Conservation (phyloP, 2,329 filamentous ascomycete species). For the Cladosporium sp. region DNA sequence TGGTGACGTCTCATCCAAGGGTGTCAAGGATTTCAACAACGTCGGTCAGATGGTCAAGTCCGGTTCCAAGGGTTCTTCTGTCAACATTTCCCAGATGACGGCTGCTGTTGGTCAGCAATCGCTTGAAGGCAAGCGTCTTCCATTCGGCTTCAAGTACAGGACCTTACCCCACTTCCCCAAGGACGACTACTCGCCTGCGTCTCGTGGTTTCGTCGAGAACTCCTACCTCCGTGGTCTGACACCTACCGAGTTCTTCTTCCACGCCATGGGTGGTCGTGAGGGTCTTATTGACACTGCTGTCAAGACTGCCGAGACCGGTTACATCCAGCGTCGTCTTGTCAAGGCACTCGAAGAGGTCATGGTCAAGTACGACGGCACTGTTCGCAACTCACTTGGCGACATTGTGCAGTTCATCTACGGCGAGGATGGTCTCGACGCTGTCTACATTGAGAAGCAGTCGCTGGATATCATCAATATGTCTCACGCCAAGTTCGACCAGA, state of each 20-base stretch:
- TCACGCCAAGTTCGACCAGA: conserved; percentile 69
- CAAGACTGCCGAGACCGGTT: conserved; percentile 98
- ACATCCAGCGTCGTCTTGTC: conserved; percentile 96
- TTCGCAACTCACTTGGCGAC: conserved; percentile 93
- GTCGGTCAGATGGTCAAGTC: conserved; percentile 94
- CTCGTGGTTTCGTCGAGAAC: conserved; percentile 97
- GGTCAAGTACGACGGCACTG: conserved; percentile 95
- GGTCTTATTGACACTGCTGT: conserved; percentile 99
- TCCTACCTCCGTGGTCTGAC: conserved; percentile 95
- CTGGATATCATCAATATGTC: conserved; percentile 84
- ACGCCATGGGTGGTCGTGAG: conserved; percentile 99
- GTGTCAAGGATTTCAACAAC: conserved; percentile 93
- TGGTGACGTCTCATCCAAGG: conserved; percentile 86
- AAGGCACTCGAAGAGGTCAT: conserved; percentile 98
- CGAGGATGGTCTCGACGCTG: conserved; percentile 92
- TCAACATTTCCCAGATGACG: conserved; percentile 99
- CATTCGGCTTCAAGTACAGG: conserved; percentile 97
- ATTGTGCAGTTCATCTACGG: conserved; percentile 97
- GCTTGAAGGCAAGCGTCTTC: conserved; percentile 97
- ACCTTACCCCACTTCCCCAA: conserved; percentile 98
- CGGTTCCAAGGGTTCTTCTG: conserved; percentile 96
- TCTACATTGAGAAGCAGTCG: conserved; percentile 87
- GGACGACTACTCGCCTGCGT: conserved; percentile 97
- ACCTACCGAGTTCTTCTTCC: conserved; percentile 97
- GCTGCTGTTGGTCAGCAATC: conserved; percentile 97